Base-by-base conservation (phyloP, 2,329 filamentous ascomycete genomes). In the Stachybotrys chlorohalonatus region DNA sequence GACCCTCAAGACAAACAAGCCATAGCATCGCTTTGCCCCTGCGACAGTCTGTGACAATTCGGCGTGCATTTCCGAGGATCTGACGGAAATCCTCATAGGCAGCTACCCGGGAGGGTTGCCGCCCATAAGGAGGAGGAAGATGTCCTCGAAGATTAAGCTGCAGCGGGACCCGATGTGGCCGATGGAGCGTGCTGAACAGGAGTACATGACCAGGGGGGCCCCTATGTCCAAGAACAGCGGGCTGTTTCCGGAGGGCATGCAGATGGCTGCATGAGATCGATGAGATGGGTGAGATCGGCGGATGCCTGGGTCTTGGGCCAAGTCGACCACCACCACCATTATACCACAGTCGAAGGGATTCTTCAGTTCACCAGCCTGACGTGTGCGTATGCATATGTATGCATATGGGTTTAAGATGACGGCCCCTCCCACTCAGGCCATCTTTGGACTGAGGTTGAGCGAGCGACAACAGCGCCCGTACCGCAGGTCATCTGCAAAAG, bases 271-370 rank as follows among this genome's bases (percentile, higher is more conserved):
- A 47, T 47, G 46, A 47, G 46, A 47, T 47, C 46, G 46, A 47
- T 47, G 46, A n/a, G 46, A 47, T 47, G 46, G 16, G 46, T 47
- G 46, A 47, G 46, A 47, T 47, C 46, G 46, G 46, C 46, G 17
- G 17, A 87, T 65, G 81, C 78, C 39, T 89, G 91, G 66, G 82
- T 24, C 24, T 24, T 24, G 36, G 9, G 36, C 36, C 8, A 42
- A 2, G 13, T 13, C 36, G 9, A 9, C 36, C 2, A 42, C 9
- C 2, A 42, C 9, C 9, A 9, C 36, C 8, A 42, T 42, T 3
- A 9, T 42, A 42, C 36, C 36, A 13, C 36, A 13, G 36, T 24
- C 24, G 24, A 13, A 42, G 36, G 13, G 36, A 13, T 42, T 42
- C 9, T 42, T 9, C 36, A 42, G 5, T 42, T 9, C 13, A 42